Conservation (phyloP, 805 yeast species). For the Lipomyces orientalis region DNA sequence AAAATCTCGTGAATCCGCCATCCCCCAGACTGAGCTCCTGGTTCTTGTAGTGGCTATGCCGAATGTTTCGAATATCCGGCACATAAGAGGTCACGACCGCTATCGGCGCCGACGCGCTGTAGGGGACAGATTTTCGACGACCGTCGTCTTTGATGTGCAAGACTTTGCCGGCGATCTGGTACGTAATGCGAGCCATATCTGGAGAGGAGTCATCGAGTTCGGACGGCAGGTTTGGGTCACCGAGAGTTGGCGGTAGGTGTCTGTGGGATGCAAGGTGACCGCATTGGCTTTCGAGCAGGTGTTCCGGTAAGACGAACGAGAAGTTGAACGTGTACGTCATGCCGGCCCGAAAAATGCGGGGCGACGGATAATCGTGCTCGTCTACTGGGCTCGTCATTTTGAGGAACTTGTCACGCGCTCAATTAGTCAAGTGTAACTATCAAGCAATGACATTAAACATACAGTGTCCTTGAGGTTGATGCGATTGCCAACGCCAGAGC, state of each 20-base stretch:
- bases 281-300: constrained; percentile 30
- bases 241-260: constrained; percentile 28
- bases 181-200: constrained; percentile 29
- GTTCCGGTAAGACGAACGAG: constrained; percentile 32
- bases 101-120: constrained; percentile 6
- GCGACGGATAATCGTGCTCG: constrained; percentile 20
- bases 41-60: constrained; percentile 17
- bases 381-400: constrained; percentile 24
- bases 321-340: constrained; percentile 23
- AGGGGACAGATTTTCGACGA: not conserved
- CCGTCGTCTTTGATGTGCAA: constrained; percentile 6
- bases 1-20: constrained; percentile 28
- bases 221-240: constrained; percentile 2
- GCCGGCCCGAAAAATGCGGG: constrained; percentile 16
- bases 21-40: constrained; percentile 17
- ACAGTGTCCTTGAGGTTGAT: constrained; percentile 18
- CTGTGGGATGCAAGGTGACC: constrained; percentile 21
- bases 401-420: constrained; percentile 14
- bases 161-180: constrained; percentile 19
- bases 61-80: constrained; percentile 18
- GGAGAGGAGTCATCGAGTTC: constrained; percentile 30
- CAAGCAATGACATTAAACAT: not conserved
- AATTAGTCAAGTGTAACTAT: not conserved
- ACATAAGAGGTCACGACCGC: constrained; percentile 23
- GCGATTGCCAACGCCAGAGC: constrained; percentile 10